Percentiles rank a stretch among this genome's conserved stretches.
Evolutionary conservation across 2,329 filamentous ascomycete genomes (phyloP).

Genomic region (Phialemonium atrogriseum): DNA sequence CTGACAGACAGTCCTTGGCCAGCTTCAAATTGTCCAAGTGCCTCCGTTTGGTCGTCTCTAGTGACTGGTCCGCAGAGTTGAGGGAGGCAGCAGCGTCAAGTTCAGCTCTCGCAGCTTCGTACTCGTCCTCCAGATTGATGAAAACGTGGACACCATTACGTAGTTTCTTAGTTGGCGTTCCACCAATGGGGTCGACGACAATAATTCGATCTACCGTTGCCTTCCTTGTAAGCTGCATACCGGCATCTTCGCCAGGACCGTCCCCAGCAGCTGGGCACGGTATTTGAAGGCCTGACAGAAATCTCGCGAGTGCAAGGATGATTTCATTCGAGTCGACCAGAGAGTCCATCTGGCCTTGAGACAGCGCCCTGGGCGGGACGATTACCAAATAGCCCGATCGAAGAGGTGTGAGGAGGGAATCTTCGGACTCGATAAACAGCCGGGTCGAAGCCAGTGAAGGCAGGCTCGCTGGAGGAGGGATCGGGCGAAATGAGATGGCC

Average conservation of each 20-base stretch:
- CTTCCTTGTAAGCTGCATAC: constrained; percentile 29
- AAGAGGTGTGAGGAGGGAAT: constrained; percentile 56
- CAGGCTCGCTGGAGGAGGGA: constrained; percentile 12
- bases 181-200: constrained; percentile 77
- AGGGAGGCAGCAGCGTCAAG: constrained; percentile 37
- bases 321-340: constrained; percentile 48
- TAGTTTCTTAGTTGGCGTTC: constrained; percentile 61
- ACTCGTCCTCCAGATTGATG: constrained; percentile 91
- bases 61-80: constrained; percentile 4
- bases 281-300: constrained; percentile 61
- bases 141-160: constrained; percentile 68
- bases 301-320: constrained; percentile 67
- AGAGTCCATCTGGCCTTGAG: constrained; percentile 28
- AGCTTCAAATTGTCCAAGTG: constrained; percentile 68
- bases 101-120: constrained; percentile 56
- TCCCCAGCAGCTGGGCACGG: constrained; percentile 11
- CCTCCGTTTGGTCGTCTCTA: constrained; percentile 18
- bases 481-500: constrained; percentile 32
- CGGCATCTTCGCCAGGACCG: constrained; percentile 32
- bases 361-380: constrained; percentile 44
- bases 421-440: constrained; percentile 34
- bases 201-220: constrained; percentile 77
- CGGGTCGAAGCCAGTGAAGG: constrained; percentile 24
- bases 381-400: constrained; percentile 63
- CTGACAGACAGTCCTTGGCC: constrained; percentile 58